Evolutionary conservation across 306 rosid species (phyloP).

Genomic region (Quercus aquifolioides): DNA sequence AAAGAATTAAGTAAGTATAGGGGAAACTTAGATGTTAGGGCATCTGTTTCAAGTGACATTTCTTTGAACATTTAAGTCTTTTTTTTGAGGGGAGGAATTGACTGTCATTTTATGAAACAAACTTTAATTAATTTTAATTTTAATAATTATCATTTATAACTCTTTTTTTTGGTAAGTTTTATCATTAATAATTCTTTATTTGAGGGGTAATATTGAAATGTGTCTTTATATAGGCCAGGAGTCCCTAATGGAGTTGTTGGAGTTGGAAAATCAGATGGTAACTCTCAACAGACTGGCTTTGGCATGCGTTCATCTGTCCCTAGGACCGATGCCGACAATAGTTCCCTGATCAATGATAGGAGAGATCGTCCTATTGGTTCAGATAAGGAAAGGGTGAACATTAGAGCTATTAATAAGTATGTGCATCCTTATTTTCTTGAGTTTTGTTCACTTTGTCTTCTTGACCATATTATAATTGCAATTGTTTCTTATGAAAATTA

Average conservation of each 20-base stretch:
- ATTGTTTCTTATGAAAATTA: neutral
- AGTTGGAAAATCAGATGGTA: conserved; percentile 75
- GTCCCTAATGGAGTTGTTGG: conserved; percentile 70
- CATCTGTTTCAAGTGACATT: conserved; percentile 12
- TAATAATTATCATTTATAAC: neutral
- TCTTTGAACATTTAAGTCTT: conserved; percentile 4
- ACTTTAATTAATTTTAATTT: neutral
- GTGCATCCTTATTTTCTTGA: conserved; percentile 9
- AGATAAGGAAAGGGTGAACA: conserved; percentile 81
- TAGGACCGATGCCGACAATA: conserved; percentile 71
- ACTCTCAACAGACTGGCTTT: conserved; percentile 70
- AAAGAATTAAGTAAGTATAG: conserved; percentile 7
- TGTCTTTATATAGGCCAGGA: conserved; percentile 58
- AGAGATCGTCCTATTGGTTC: conserved; percentile 73
- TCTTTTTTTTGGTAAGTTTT: neutral
- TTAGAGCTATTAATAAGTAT: conserved; percentile 86
- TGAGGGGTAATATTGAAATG: conserved; percentile 23
- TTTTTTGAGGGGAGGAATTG: neutral
- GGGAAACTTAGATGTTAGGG: conserved; percentile 18
- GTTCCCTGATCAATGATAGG: conserved; percentile 65
- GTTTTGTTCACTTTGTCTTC: neutral
- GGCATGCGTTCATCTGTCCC: conserved; percentile 77
- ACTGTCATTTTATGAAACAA: conserved; percentile 12
- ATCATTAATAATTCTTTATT: neutral
- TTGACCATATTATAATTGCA: neutral